These are phyloP conservation scores for Musa balbisiana DNA, from an alignment of 202 grass and related monocot genomes.

Conservation along the genomic window DNA sequence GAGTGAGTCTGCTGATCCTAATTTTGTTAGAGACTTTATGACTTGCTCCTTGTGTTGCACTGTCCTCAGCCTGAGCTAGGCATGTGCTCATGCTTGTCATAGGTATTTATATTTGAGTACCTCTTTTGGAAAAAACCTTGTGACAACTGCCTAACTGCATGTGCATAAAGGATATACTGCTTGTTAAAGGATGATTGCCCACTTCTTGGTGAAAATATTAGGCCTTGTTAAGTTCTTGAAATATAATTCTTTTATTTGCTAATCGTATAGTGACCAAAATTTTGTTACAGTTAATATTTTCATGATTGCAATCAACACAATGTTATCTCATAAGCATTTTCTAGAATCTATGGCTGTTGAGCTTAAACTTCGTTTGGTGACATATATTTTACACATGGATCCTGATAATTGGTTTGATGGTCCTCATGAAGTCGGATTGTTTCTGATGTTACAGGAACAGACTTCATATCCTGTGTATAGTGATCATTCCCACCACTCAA, in stretches of 20 bases:
- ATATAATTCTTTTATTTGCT: background rate
- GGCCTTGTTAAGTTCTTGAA: background rate
- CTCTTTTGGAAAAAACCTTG: too few species aligned
- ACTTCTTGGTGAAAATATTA: background rate
- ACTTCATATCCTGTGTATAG: slow-evolving; percentile 36
- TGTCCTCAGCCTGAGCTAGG: too few species aligned
- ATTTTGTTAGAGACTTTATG: too few species aligned
- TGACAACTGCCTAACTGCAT: too few species aligned
- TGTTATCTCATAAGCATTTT: background rate
- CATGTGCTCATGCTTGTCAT: too few species aligned
- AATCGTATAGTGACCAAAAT: background rate
- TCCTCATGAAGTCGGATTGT: background rate
- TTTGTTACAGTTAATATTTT: background rate
- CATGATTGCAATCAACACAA: background rate
- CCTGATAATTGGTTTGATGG: background rate
- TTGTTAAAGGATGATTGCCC: background rate
- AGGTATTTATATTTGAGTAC: too few species aligned
- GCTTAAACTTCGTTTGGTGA: background rate
- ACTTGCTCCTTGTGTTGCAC: too few species aligned
- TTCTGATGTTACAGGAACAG: slow-evolving; percentile 34
- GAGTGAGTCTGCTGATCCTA: background rate
- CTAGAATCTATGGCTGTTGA: background rate
- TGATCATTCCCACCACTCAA: slow-evolving; percentile 37
- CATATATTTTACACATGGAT: background rate
- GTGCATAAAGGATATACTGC: background rate